A percentile compares a stretch with the other conserved stretches of the same genome.
Evolutionary conservation across 208 protist genomes (phyloP).

Genomic region (Crithidia fasciculata): DNA sequence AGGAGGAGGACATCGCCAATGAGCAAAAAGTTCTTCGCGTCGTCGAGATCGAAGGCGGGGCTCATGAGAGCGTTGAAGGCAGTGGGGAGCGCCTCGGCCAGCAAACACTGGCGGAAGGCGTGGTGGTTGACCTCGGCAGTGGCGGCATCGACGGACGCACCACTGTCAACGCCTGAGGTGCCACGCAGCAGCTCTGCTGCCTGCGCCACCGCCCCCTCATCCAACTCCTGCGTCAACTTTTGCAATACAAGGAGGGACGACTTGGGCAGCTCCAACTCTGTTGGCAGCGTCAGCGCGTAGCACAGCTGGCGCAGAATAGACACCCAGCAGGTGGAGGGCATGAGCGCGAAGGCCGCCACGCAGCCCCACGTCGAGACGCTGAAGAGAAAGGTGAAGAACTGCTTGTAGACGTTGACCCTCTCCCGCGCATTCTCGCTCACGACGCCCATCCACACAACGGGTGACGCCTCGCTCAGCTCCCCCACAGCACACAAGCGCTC

Average conservation of each 20-base stretch:
- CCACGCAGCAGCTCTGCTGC: neutral
- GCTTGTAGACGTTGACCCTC: slow-evolving; percentile 66
- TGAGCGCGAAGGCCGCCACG: slow-evolving; percentile 40
- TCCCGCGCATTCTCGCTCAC: slow-evolving; percentile 70
- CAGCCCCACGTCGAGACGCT: slow-evolving; percentile 56
- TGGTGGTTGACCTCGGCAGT: slow-evolving; percentile 14
- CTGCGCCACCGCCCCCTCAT: slow-evolving; percentile 9
- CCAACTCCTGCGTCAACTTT: slow-evolving; percentile 50
- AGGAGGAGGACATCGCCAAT: slow-evolving; percentile 62
- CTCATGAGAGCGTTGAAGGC: slow-evolving; percentile 18
- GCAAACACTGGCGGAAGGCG: slow-evolving; percentile 17
- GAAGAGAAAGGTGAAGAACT: slow-evolving; percentile 69
- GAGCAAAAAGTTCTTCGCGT: slow-evolving; percentile 74
- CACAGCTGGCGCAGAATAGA: slow-evolving; percentile 49
- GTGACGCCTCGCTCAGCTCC: slow-evolving; percentile 39
- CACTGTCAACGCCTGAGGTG: neutral
- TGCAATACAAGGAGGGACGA: slow-evolving; percentile 58
- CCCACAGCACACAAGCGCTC: slow-evolving; percentile 48
- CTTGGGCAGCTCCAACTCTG: slow-evolving; percentile 73
- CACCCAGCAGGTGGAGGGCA: slow-evolving; percentile 35
- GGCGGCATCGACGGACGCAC: slow-evolving; percentile 5
- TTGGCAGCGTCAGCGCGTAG: slow-evolving; percentile 48
- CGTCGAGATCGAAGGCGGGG: slow-evolving; percentile 62
- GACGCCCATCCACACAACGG: slow-evolving; percentile 58
- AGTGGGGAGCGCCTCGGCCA: slow-evolving; percentile 32